Base-by-base conservation (phyloP, 305 asterid genomes). In the Rubia tinctorum region DNA sequence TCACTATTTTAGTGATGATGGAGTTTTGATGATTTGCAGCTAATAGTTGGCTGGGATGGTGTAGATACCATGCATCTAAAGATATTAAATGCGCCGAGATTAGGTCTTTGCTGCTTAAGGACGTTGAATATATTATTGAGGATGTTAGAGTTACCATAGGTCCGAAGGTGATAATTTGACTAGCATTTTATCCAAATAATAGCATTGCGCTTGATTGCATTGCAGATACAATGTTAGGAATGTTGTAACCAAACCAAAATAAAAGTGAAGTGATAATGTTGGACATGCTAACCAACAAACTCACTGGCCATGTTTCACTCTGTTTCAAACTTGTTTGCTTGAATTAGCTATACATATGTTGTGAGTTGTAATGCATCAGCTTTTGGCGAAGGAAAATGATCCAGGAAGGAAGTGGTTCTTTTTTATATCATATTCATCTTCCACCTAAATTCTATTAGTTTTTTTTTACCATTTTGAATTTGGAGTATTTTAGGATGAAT, bases 61-160 rank as follows among this genome's bases (percentile, higher is more conserved):
- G 75, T 66, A 78, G 86, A 70, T 82, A 78, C 53, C 82, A 80
- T 85, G 88, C 84, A 1, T 85, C 87, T 6, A 85, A 85, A 73
- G 87, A 85, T 25, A 77, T 85, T 63, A 85, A 69, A 75, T 85
- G 88, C 58, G 85, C 80, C 18, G 88, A 85, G n/a, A 86, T 85
- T 42, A 79, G 88, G 58, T 82, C 87, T 34, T 45, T 78, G 64
- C 82, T 85, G 87, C 80, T 85, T 14, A 80, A 79, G 75, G 88
- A 86, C 5, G 88, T 85, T 44, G 88, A 85, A 74, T 85, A 82
- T 42, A 86, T 85, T 66, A 82, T 86, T 37, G 88, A 85, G 69
- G 88, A 85, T 13, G 87, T 82, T 72, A 78, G 74, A 82, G 85
- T 85, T 23, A n/a, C n/a, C n/a, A n/a, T n/a, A n/a, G n/a, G n/a